Evolutionary conservation across 148 eudicot genomes (phyloP), one percentile per base, ranked within the genome.

Genomic region (Rhododendron molle): DNA sequence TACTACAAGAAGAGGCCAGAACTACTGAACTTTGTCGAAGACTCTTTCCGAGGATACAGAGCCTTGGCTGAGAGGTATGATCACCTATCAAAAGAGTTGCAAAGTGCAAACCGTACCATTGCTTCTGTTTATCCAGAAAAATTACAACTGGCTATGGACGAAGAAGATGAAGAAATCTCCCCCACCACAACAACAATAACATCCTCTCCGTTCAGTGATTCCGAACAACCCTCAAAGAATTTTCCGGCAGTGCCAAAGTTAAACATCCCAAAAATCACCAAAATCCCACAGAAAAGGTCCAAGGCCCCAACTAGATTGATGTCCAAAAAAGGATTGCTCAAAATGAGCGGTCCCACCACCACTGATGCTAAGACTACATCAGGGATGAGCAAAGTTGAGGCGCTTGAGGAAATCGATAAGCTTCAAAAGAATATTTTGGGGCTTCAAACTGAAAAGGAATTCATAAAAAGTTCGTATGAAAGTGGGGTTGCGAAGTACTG

Each of bases 1-100:
- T 97, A 95, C 83, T 97, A 94, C 87, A 90, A 90, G 84, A 95
- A 93, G 87, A 88, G 99, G 78, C 99, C 99, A 21, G 98, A 97
- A 89, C 86, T 97, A 1, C 81, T 93, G 15, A 86, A 71, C 85
- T 92, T 92, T 58, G 95, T 95, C 2, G 99, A 97, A 89, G 99
- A 95, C 69, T 88, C 94, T 21, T 93, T 92, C 81, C 89, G 91
- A 56, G 91, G 94, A 71, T 97, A 95, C 85, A 86, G 99, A 76
- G 95, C 98, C 14, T 89, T 95, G 56, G 98, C 98, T 52, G 98
- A 94, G 85, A 88, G 98, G 86, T 97, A 90, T 83, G 99, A 97
- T 89, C 92, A 92, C 84, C 21, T 95, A 13, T 95, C 99, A 2
- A 93, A 83, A 62, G 99, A 95, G 52, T 89, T 95, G 32, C 98